These are phyloP conservation scores for Xylaria intraflava DNA, from an alignment of 495 filamentous ascomycete species.

Conservation along the genomic window DNA sequence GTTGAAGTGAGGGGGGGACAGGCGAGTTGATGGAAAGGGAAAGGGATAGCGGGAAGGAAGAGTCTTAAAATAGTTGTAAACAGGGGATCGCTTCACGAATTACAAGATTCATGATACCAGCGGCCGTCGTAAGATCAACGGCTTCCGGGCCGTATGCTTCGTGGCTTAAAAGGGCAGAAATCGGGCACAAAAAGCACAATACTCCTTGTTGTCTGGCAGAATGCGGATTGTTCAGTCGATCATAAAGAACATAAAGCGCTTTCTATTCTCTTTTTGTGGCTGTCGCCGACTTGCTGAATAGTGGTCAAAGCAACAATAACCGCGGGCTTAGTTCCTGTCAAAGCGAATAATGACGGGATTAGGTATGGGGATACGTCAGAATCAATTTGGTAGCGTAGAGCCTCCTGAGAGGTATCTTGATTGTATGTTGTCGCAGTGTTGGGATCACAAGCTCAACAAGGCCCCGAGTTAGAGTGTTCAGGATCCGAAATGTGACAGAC, in stretches of 20 bases:
- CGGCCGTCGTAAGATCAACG: neutral
- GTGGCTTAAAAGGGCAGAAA: slow-evolving; percentile 2
- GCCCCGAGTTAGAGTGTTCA: no score
- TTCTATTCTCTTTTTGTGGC: neutral
- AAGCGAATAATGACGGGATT: neutral
- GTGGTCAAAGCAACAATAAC: neutral
- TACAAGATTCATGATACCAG: slow-evolving; percentile 4
- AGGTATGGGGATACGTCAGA: neutral
- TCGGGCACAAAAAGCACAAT: slow-evolving; percentile 7
- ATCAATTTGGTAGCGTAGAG: neutral
- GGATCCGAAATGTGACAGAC: no score
- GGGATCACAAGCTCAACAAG: neutral
- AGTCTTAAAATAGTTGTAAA: neutral
- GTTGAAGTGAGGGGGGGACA: neutral
- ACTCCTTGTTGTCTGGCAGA: slow-evolving; percentile 6
- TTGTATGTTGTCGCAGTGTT: neutral
- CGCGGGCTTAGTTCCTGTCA: neutral
- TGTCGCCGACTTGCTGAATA: neutral
- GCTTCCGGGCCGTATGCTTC: neutral
- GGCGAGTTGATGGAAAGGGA: neutral
- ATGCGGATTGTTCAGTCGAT: slow-evolving; percentile 11
- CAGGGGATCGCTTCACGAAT: neutral
- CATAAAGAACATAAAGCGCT: slow-evolving; percentile 8
- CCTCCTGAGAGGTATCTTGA: neutral
- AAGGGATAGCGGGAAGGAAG: neutral